These are phyloP conservation scores for Agrocybe pediades DNA, from an alignment of 768 basidiomycete genomes.

Conservation along the genomic window DNA sequence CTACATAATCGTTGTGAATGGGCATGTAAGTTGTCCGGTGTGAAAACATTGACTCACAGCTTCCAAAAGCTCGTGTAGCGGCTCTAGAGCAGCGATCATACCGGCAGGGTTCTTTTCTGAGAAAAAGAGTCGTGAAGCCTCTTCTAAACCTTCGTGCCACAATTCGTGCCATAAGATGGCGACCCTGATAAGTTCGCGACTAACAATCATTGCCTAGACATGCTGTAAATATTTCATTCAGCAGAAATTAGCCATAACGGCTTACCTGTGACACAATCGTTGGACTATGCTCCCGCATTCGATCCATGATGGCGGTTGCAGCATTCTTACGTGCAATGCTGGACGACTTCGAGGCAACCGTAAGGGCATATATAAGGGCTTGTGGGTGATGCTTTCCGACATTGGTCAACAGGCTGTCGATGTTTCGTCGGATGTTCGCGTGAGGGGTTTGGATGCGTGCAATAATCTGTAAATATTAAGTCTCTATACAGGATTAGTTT, in stretches of 20 bases:
- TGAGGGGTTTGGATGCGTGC: conserved; percentile 97
- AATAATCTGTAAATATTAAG: conserved; percentile 68
- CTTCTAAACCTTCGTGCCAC: conserved; percentile 98
- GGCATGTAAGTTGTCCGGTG: not conserved
- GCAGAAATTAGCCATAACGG: not conserved
- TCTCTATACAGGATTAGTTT: not conserved
- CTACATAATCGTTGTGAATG: conserved; percentile 37
- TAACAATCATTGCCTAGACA: conserved; percentile 78
- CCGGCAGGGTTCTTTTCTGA: conserved; percentile 96
- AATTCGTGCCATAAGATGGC: conserved; percentile 99
- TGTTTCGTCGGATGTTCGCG: conserved; percentile 81
- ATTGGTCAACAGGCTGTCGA: conserved; percentile 84
- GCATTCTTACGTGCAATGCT: conserved; percentile 80
- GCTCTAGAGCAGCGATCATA: conserved; percentile 93
- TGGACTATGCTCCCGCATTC: conserved; percentile 91
- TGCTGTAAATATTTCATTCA: not conserved
- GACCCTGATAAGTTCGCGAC: conserved; percentile 93
- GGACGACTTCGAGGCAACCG: conserved; percentile 96
- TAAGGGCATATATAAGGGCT: conserved; percentile 93
- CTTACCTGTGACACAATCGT: conserved; percentile 82
- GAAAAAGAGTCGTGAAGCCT: conserved; percentile 95
- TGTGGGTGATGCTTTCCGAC: conserved; percentile 98
- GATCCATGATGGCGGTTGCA: conserved; percentile 85
- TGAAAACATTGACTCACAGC: conserved; percentile 60
- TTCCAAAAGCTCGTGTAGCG: conserved; percentile 91